Base-by-base conservation (phyloP, 768 basidiomycete species). In the Serendipita sp. region DNA sequence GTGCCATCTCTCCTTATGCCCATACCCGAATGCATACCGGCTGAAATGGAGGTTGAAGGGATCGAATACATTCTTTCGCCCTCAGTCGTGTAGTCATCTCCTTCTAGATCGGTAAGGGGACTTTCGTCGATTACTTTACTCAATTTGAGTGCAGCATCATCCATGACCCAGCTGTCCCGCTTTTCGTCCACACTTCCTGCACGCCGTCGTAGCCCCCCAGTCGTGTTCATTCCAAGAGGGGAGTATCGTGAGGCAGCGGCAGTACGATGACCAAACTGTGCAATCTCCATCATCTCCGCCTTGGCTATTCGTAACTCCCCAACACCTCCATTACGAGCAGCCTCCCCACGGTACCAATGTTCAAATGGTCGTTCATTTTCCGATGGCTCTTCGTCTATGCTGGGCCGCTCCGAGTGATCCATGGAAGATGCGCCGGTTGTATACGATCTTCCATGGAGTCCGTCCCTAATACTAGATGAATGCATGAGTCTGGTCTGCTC, bases 331-430 rank as follows among this genome's bases (percentile, higher is more conserved):
- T 92, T 92, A 55, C 89, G 79, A 11, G 88, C 84, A 3, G 88
- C 81, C 68, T 92, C 89, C 1, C 89, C 89, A 58, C 89, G 84
- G 70, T 92, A 92, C 89, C 89, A 91, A 69, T 92, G 89, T 69
- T 91, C 88, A 66, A 85, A 91, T 0, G 88, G 88, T 13, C 81
- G 80, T 70, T 91, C 89, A 66, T 88, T 88, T 27, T 91, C 88
- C 29, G 75, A 79, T 3, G 87, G 88, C 11, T 43, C 64, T 37
- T 60, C 55, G 8, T 60, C 55, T 8, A 60, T 27, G 18, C 29
- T 33, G 3, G 55, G 55, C 8, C 55, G 11, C 8, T 37, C 55
- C 16, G 48, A 52, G 18, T 18, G 18, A 16, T 52, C 48, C 18
- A 52, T 23, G 18, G 55, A 60, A 37, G 55, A 60, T 11, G 55